Base-by-base conservation (phyloP, 805 yeast genomes). In the Komagataella phaffii region DNA sequence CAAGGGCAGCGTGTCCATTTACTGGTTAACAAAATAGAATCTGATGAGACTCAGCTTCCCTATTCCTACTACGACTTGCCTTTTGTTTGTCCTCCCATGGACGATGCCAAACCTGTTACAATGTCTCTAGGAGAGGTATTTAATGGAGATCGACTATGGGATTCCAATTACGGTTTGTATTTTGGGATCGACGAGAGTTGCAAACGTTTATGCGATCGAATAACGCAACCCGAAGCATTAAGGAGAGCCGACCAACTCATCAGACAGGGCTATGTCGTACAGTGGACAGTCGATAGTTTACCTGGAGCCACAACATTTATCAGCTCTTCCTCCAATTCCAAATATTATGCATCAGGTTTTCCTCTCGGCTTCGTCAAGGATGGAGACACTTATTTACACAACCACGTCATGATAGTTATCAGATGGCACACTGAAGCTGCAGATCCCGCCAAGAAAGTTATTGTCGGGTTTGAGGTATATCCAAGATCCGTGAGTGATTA, bases 301-400 rank as follows among this genome's bases (percentile, higher is more conserved):
- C 96, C 96, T 0, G 95, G 93, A 6, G 91, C 96, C 1, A 88
- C 96, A 0, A 84, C 95, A 0, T 85, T 83, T 56, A 77, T 83
- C 40, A 74, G 79, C 24, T 71, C 76, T 6, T 75, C 77, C 6
- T 77, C 74, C 10, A 75, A 75, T 49, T 71, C 76, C 17, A 81
- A 85, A 58, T 63, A 65, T 48, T 88, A 88, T 58, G 84, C 88
- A 4, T 80, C 93, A 3, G 96, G 96, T 2, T 88, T 89, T 67
- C 90, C 95, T 2, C 64, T 88, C 40, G 96, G 96, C 0, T 83
- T 77, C 57, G 78, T 77, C 18, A 76, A 75, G 56, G 69, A 78
- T 53, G 82, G 73, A n/a, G 75, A 75, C 49, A 70, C 81, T 3
- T 85, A 78, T 61, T 55, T 88, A 30, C 79, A 89, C 64, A 88